Percentiles rank a stretch among this genome's conserved stretches.
These are phyloP conservation scores for Lactarius evosmus DNA, from an alignment of 768 basidiomycete genomes.

Conservation along the genomic window DNA sequence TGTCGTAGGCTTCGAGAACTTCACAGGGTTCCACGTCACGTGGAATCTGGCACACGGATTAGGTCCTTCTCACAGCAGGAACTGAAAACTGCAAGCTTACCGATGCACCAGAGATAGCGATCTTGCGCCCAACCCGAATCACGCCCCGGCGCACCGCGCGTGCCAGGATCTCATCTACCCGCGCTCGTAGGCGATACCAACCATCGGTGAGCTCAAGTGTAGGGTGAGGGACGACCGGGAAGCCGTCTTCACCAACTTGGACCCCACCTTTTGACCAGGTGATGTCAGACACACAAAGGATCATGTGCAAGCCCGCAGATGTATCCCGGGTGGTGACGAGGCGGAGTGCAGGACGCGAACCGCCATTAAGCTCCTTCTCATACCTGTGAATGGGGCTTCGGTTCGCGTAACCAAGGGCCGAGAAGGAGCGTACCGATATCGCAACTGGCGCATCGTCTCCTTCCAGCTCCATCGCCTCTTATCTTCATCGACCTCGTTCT, in stretches of 20 bases:
- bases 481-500: slow-evolving; percentile 44
- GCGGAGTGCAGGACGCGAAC: slow-evolving; percentile 77
- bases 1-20: slow-evolving; percentile 74
- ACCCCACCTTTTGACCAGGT: slow-evolving; percentile 44
- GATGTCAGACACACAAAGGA: slow-evolving; percentile 79
- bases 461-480: slow-evolving; percentile 75
- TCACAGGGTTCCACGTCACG: slow-evolving; percentile 68
- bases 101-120: slow-evolving; percentile 74
- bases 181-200: slow-evolving; percentile 86
- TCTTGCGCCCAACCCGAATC: slow-evolving; percentile 77
- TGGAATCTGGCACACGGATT: slow-evolving; percentile 37
- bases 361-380: slow-evolving; percentile 48
- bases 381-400: slow-evolving; percentile 36
- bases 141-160: slow-evolving; percentile 64
- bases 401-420: not conserved
- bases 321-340: slow-evolving; percentile 82
- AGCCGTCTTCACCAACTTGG: slow-evolving; percentile 37
- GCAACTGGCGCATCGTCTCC: slow-evolving; percentile 77
- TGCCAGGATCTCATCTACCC: slow-evolving; percentile 67
- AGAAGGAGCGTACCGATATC: slow-evolving; percentile 63
- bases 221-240: slow-evolving; percentile 42
- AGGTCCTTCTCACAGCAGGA: slow-evolving; percentile 33
- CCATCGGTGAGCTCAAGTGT: slow-evolving; percentile 94
- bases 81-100: slow-evolving; percentile 40
- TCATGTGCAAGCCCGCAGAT: slow-evolving; percentile 73